Conservation (phyloP, 345 rosid genomes). For the Pugionium dolabratum region DNA sequence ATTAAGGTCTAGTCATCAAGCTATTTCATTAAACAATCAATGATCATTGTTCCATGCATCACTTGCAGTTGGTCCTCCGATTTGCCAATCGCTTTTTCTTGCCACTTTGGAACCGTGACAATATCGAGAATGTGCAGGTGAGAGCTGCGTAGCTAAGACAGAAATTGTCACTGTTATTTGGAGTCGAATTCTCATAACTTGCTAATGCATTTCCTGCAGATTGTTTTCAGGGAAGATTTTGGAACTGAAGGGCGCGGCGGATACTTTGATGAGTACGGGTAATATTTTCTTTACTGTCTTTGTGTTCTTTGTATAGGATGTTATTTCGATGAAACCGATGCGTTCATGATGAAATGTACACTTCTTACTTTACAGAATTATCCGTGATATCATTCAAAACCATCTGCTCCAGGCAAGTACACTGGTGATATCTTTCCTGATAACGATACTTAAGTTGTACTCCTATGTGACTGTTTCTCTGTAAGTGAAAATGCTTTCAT, state of each 20-base stretch:
- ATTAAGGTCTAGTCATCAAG: neutral
- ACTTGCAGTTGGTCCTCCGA: slow-evolving; percentile 76
- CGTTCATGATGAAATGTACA: slow-evolving; percentile 8
- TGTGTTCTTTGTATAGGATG: neutral
- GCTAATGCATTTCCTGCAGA: slow-evolving; percentile 47
- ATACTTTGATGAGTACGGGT: slow-evolving; percentile 98
- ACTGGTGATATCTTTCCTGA: slow-evolving; percentile 2
- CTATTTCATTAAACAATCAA: neutral
- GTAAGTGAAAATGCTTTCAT: slow-evolving; percentile 10
- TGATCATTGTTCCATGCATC: neutral
- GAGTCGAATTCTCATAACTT: slow-evolving; percentile 5
- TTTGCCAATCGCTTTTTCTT: slow-evolving; percentile 93
- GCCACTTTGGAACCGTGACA: slow-evolving; percentile 99
- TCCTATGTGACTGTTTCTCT: neutral
- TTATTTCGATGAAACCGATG: slow-evolving; percentile 9
- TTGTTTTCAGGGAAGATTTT: slow-evolving; percentile 97
- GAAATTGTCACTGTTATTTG: neutral
- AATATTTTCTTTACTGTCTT: slow-evolving; percentile 19
- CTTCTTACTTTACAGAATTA: slow-evolving; percentile 58
- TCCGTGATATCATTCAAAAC: slow-evolving; percentile 97
- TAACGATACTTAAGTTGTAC: neutral
- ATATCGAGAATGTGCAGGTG: slow-evolving; percentile 95
- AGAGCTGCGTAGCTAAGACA: slow-evolving; percentile 30
- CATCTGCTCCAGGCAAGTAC: slow-evolving; percentile 84
- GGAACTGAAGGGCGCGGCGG: slow-evolving; percentile 99